Evolutionary conservation across 1,284 basidiomycete species (phyloP).

Genomic region (Fomitopsis pinicola): DNA sequence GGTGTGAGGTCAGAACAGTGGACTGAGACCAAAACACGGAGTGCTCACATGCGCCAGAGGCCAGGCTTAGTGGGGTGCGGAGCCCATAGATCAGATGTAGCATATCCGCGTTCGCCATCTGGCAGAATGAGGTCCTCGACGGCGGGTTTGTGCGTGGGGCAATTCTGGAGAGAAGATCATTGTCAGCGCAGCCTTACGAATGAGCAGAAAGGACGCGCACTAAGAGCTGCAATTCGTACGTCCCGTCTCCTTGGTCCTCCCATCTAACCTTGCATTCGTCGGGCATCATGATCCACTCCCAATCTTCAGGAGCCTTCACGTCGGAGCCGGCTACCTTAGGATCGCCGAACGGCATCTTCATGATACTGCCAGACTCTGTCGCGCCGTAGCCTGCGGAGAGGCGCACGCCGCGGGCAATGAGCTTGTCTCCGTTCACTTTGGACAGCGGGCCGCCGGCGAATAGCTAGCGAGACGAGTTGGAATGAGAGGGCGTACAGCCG

Average conservation of each 20-base stretch:
- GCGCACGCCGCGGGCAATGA: conserved; percentile 7
- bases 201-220: too few species aligned
- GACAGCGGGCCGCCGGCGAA: conserved; percentile 13
- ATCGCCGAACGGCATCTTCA: too few species aligned
- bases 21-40: background rate
- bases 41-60: conserved; percentile 35
- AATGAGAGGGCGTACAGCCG: background rate
- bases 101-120: conserved; percentile 17
- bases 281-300: conserved; percentile 27
- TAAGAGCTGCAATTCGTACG: conserved; percentile 29
- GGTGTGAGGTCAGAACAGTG: background rate
- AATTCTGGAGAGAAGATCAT: too few species aligned
- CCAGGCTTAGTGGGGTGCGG: conserved; percentile 37
- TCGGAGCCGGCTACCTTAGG: too few species aligned
- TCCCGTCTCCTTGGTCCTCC: conserved; percentile 23
- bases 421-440: conserved; percentile 5
- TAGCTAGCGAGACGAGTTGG: background rate
- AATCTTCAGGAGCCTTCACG: conserved; percentile 16
- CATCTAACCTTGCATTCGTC: conserved; percentile 18
- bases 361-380: conserved; percentile 12
- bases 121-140: conserved; percentile 25
- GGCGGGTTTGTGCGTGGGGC: conserved; percentile 12
- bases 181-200: background rate
- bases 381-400: conserved; percentile 10
- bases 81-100: conserved; percentile 34